Base-by-base conservation (phyloP, 768 basidiomycete genomes). In the Dioszegia hungarica region DNA sequence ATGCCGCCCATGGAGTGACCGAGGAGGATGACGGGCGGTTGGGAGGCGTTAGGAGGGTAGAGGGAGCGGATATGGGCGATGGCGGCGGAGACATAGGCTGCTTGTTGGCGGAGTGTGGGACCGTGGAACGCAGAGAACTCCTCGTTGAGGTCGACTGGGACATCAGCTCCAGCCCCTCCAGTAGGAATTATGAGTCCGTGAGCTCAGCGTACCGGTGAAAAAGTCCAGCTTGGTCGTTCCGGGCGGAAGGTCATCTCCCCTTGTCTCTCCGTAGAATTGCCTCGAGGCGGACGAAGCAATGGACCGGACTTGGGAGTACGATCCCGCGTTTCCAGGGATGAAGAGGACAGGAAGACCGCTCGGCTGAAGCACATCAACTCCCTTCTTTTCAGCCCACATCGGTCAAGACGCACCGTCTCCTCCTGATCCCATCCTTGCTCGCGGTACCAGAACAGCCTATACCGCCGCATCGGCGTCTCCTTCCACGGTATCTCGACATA, bases 1-100 rank as follows among this genome's bases (percentile, higher is more conserved):
- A 94, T 79, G 10, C 95, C 95, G 22, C 95, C 95, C 95, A 99
- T 99, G 11, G 93, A 97, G 73, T 98, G 94, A 1, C 88, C 95
- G 74, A 98, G 79, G 56, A 98, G 70, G 44, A 87, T 82, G 53
- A 98, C 83, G 5, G 51, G 40, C 0, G 33, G 78, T 66, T 2
- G 88, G 85, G 51, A 81, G 72, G 14, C 77, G 59, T 19, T 39
- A 8, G 45, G n/a, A n/a, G n/a, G 14, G 20, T 66, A 65, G 24
- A 63, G 63, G 44, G 63, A 66, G 4, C 64, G 38, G 17, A 66
- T 52, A 6, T 1, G 83, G 82, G 73, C 75, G 56, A 95, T 83
- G 14, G 87, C 86, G 39, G 80, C 79, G 31, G 82, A 77, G 12
- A 89, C 81, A 76, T 90, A 98, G 25, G 79, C 75, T 20, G 85